Conservation (phyloP, 2,329 filamentous ascomycete genomes). For the Phialophora macrospora region DNA sequence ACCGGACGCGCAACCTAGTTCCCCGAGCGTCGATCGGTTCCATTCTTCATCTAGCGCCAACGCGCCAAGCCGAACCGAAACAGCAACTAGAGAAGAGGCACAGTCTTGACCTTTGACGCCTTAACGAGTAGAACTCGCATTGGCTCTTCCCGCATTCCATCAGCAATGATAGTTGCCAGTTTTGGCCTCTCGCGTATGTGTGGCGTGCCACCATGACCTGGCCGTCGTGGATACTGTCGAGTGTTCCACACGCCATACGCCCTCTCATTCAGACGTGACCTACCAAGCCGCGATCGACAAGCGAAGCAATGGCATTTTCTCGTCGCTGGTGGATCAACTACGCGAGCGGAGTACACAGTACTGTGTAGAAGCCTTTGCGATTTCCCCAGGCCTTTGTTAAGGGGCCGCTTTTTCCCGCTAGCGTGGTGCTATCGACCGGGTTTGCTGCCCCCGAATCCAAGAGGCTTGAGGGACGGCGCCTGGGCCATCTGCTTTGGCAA, state of each 20-base stretch:
- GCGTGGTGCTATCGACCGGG: neutral
- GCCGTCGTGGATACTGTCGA: neutral
- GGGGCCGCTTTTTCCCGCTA: neutral
- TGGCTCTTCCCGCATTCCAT: neutral
- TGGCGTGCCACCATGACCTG: neutral
- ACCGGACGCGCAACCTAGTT: neutral
- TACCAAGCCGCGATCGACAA: neutral
- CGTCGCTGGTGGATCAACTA: neutral
- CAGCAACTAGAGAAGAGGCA: neutral
- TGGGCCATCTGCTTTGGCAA: neutral
- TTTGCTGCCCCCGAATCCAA: neutral
- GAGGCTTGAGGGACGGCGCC: neutral
- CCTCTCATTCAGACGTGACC: neutral
- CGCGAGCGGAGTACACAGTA: too few relatives aligned
- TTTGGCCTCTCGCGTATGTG: neutral
- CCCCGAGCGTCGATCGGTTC: neutral
- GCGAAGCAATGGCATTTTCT: neutral
- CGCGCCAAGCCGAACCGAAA: neutral
- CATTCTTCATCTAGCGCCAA: neutral
- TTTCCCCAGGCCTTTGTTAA: slow-evolving; percentile 1
- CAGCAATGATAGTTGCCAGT: neutral
- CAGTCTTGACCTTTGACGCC: neutral
- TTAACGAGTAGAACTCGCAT: neutral
- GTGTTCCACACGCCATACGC: neutral
- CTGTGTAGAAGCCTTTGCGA: too few relatives aligned